These are phyloP conservation scores for Penicillium lagena DNA, from an alignment of 495 filamentous ascomycete species.

Conservation along the genomic window DNA sequence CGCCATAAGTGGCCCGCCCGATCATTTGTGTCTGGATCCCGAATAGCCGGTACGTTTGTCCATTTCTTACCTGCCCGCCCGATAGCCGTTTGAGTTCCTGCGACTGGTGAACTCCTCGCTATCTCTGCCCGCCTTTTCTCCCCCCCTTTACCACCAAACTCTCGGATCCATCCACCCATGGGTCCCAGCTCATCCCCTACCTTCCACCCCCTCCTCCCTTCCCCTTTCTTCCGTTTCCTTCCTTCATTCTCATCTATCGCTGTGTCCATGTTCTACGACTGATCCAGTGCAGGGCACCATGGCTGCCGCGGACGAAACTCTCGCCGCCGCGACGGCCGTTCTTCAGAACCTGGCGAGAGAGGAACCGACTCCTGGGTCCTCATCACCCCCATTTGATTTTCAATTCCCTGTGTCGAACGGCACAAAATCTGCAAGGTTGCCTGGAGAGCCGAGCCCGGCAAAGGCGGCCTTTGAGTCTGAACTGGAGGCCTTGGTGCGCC, in stretches of 20 bases:
- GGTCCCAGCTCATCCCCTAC: conserved; percentile 2
- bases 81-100: too few species aligned
- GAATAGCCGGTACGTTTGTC: conserved; percentile 19
- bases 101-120: too few species aligned
- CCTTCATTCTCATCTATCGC: background rate
- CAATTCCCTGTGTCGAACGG: conserved; percentile 31
- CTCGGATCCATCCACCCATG: background rate
- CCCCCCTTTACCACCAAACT: too few species aligned
- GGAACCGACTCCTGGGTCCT: conserved; percentile 30
- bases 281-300: conserved; percentile 39
- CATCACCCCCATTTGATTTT: conserved; percentile 35
- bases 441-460: conserved; percentile 55
- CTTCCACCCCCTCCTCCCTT: conserved; percentile 1
- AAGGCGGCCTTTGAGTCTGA: conserved; percentile 67
- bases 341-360: conserved; percentile 56
- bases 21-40: conserved; percentile 36
- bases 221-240: background rate
- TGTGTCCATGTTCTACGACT: conserved; percentile 17
- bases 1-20: conserved; percentile 28
- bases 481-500: conserved; percentile 58
- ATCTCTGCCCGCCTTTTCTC: too few species aligned
- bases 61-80: background rate
- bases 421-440: conserved; percentile 47
- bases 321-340: conserved; percentile 56
- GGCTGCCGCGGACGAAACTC: conserved; percentile 53